Evolutionary conservation across 805 yeast genomes (phyloP), one percentile per base, ranked within the genome.

Genomic region (Cyberlindnera xylosilytica): DNA sequence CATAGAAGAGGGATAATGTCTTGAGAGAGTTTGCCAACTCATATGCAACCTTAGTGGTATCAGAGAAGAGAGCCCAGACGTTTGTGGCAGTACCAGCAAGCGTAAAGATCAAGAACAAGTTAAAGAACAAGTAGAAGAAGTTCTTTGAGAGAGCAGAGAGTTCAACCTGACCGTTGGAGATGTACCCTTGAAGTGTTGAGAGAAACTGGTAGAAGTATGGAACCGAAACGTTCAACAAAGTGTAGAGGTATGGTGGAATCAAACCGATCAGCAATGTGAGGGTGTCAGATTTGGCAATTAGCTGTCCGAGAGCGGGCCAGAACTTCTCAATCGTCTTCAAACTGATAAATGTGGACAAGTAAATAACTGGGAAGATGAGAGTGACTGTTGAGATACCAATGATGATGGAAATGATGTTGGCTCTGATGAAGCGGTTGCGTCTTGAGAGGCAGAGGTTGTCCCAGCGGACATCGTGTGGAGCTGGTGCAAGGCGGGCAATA

Each of bases 401-500:
- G 28, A 66, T 56, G 2, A 64, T 43, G 0, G 73, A 68, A 1
- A 68, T 66, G 1, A 64, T 32, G 40, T 69, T 66, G 3, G 65
- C 58, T 47, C 90, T 78, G 5, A 79, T 49, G 35, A 85, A 67
- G 45, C 96, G 70, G 49, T 86, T 87, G 40, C 68, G 68, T 42
- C 93, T 73, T 1, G 95, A 79, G 57, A 90, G 66, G 54, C 91
- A 86, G 23, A 88, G 75, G 55, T 90, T 88, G 42, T 81, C 84
- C 99, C 99, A 91, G 35, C 87, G 78, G 10, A 91, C 84, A 61
- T 91, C 99, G 57, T 85, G 91, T 3, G 99, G 97, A 2, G 98
- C 95, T 0, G 98, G 98, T 1, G 98, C 99, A 42, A 89, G 68
- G 29, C 74, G 71, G 4, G 97, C 85, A 36, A 90, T 87, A 40